These are phyloP conservation scores for Haplosporangium sp. DNA, from an alignment of 371 early-diverging fungal species.

Conservation along the genomic window DNA sequence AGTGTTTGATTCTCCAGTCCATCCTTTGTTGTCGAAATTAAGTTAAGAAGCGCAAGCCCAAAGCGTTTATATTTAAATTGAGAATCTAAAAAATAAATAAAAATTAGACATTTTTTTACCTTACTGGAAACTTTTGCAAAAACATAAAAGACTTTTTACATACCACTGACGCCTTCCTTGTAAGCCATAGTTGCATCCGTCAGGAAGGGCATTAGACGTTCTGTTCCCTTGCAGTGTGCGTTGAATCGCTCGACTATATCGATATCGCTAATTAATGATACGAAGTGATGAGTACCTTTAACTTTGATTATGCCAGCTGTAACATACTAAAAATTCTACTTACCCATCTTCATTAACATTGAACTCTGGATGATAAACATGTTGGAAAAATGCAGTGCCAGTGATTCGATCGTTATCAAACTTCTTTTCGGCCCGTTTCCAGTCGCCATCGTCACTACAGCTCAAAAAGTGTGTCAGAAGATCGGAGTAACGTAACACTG, in stretches of 20 bases:
- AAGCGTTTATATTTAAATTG: constrained; percentile 52
- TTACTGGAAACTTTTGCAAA: not conserved
- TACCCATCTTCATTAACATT: constrained; percentile 62
- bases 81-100: constrained; percentile 26
- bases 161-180: constrained; percentile 54
- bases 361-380: constrained; percentile 63
- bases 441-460: constrained; percentile 58
- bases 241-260: constrained; percentile 57
- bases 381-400: constrained; percentile 57
- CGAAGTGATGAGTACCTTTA: not conserved
- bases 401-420: constrained; percentile 56
- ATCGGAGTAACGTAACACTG: constrained; percentile 60
- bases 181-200: constrained; percentile 50
- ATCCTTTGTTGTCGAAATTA: constrained; percentile 55
- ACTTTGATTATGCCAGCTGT: not conserved
- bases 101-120: too few species aligned
- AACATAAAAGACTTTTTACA: not conserved
- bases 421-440: constrained; percentile 55
- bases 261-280: constrained; percentile 50
- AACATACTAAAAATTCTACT: not conserved
- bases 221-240: constrained; percentile 55
- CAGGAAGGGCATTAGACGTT: constrained; percentile 55
- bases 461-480: constrained; percentile 59
- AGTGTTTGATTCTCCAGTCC: constrained; percentile 46
- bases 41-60: constrained; percentile 48